Base-by-base conservation (phyloP, 2,329 filamentous ascomycete species). In the Calonectria multiphialidica region DNA sequence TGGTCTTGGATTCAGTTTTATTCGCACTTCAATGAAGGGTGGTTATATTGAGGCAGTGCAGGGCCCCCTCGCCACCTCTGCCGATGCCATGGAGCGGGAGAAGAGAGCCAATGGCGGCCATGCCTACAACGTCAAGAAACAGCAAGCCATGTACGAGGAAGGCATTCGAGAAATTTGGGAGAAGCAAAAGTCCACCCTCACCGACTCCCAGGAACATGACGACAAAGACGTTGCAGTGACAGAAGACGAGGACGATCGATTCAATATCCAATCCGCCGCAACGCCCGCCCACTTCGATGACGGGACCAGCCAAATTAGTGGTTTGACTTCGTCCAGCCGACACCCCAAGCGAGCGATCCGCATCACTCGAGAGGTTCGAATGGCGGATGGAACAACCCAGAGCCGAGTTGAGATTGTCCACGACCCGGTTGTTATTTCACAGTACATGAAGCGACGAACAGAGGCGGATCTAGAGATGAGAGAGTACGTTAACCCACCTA, bases 21-120 rank as follows among this genome's bases (percentile, higher is more conserved):
- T 99, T 83, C 95, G 97, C 81, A 98, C 96, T 0, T 98, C 95
- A 1, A 99, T 99, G 97, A 99, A 99, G 84, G 97, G 97, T 73
- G 97, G 97, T 0, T 99, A 92, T 72, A 90, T 98, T 83, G 95
- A 96, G 80, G 93, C 95, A 23, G 90, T 97, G 30, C 90, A 91
- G 69, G 91, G 91, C 2, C 90, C 91, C 3, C 84, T 90, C 45
- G 90, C 91, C 9, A 92, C 91, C 3, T 92, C 91, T 12, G 95
- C 95, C 23, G 95, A 98, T 82, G 96, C 95, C 80, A 94, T 96
- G 73, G 94, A 95, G 79, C 94, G 96, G 73, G 95, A 96, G 82
- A 91, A 97, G 75, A 94, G 96, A 81, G 94, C 94, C 18, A 96
- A 97, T 75, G 95, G 95, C 68, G 97, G 97, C 0, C 97, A 99